These are phyloP conservation scores for Coprinopsis cinerea DNA, from an alignment of 768 basidiomycete genomes.

Conservation along the genomic window DNA sequence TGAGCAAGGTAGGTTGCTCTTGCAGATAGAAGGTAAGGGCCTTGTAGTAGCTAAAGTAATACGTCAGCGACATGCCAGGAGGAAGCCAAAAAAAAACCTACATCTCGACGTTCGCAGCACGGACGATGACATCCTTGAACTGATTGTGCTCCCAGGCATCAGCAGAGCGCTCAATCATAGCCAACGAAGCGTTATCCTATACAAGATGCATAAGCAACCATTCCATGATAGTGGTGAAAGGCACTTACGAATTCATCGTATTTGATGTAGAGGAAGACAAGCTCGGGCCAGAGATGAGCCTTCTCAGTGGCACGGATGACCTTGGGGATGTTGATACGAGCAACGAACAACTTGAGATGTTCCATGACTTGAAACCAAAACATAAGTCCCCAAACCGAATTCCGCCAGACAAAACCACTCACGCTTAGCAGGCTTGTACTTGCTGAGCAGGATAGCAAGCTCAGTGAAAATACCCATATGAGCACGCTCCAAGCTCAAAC, in stretches of 20 bases:
- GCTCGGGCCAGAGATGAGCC: conserved; percentile 96
- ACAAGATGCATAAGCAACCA: conserved; percentile 2
- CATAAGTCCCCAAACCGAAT: background rate
- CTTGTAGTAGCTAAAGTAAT: conserved; percentile 76
- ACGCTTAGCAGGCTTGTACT: conserved; percentile 92
- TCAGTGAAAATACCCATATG: conserved; percentile 99
- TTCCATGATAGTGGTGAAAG: background rate
- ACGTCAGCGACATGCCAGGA: conserved; percentile 5
- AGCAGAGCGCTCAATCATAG: conserved; percentile 98
- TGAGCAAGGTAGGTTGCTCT: conserved; percentile 89
- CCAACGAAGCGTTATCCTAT: conserved; percentile 92
- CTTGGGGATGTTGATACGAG: conserved; percentile 98
- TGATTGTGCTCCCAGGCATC: conserved; percentile 99
- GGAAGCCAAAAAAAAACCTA: conserved; percentile 26
- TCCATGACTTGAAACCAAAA: conserved; percentile 75
- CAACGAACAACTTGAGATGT: conserved; percentile 92
- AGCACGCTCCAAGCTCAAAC: conserved; percentile 92
- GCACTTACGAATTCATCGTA: conserved; percentile 85
- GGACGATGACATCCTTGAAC: conserved; percentile 97
- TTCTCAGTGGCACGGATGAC: conserved; percentile 95
- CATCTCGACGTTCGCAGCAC: conserved; percentile 98
- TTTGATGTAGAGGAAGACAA: conserved; percentile 98
- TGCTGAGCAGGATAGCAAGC: conserved; percentile 85
- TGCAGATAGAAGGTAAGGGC: conserved; percentile 90
- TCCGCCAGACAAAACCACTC: conserved; percentile 28